Conservation (phyloP, 2,329 filamentous ascomycete genomes). For the Exophiala lecanii-corni region DNA sequence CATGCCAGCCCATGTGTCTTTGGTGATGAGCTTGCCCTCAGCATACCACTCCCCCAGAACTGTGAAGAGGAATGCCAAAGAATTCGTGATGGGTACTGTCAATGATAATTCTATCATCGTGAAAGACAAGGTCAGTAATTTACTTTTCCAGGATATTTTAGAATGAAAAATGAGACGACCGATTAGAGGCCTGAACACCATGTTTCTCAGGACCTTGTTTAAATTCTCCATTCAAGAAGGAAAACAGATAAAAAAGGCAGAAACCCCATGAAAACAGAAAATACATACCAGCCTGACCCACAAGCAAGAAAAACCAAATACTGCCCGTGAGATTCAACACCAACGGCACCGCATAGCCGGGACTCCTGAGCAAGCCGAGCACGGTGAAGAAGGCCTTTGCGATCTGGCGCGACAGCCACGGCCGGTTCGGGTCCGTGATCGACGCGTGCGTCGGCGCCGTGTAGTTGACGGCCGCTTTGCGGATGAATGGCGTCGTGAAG, state of each 20-base stretch:
- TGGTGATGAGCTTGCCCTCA: constrained; percentile 82
- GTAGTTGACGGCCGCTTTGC: constrained; percentile 74
- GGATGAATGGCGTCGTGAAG: constrained; percentile 87
- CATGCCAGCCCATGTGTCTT: constrained; percentile 83
- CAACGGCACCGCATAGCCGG: constrained; percentile 78
- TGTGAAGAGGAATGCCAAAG: constrained; percentile 90
- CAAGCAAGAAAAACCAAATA: constrained; percentile 92
- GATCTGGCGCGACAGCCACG: constrained; percentile 59
- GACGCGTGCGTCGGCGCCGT: constrained; percentile 47
- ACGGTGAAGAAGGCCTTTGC: constrained; percentile 69
- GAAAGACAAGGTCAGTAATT: no score
- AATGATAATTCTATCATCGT: constrained; percentile 69
- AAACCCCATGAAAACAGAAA: no score
- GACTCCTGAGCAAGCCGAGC: constrained; percentile 71
- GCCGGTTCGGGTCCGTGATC: constrained; percentile 36
- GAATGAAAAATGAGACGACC: background rate
- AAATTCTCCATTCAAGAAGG: background rate
- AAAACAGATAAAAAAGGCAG: constrained; percentile 1
- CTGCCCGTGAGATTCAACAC: constrained; percentile 87
- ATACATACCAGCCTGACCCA: constrained; percentile 79
- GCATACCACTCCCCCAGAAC: constrained; percentile 94
- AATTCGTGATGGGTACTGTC: constrained; percentile 93
- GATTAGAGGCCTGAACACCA: background rate
- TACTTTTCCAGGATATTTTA: no score
- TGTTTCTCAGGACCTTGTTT: no score